Percentiles rank a stretch among this genome's conserved stretches.
These are phyloP conservation scores for Plenodomus lindquistii DNA, from an alignment of 2,329 filamentous ascomycete species.

Conservation along the genomic window DNA sequence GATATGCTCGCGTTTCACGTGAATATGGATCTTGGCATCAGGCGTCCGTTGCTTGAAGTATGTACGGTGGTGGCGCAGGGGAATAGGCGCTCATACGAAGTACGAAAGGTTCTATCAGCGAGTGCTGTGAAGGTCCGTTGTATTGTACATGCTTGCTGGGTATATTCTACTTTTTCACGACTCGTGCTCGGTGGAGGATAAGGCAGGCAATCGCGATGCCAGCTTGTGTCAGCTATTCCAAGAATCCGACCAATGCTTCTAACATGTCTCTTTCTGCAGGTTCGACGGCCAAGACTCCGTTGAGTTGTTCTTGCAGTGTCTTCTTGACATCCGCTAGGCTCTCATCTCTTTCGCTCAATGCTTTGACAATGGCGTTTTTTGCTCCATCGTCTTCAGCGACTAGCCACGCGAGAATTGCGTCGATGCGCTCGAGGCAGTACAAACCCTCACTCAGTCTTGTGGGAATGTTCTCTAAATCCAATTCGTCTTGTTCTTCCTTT, in stretches of 20 bases:
- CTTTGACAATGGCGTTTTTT: constrained; percentile 62
- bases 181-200: background rate
- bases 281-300: constrained; percentile 58
- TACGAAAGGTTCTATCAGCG: too few relatives aligned
- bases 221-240: constrained; percentile 16
- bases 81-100: too few relatives aligned
- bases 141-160: background rate
- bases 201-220: too few relatives aligned
- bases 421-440: constrained; percentile 79
- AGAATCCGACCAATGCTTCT: constrained; percentile 54
- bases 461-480: constrained; percentile 73
- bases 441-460: constrained; percentile 80
- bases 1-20: too few relatives aligned
- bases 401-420: constrained; percentile 87
- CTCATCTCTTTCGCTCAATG: constrained; percentile 71
- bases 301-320: constrained; percentile 71
- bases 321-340: constrained; percentile 63
- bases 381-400: constrained; percentile 85
- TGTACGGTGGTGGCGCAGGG: too few relatives aligned
- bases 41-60: too few relatives aligned
- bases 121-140: background rate
- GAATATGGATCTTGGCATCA: too few relatives aligned
- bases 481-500: constrained; percentile 63
- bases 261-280: constrained; percentile 67
- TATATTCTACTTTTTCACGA: background rate